These are phyloP conservation scores for Aureobasidium musti DNA, from an alignment of 2,329 filamentous ascomycete species.

Conservation along the genomic window DNA sequence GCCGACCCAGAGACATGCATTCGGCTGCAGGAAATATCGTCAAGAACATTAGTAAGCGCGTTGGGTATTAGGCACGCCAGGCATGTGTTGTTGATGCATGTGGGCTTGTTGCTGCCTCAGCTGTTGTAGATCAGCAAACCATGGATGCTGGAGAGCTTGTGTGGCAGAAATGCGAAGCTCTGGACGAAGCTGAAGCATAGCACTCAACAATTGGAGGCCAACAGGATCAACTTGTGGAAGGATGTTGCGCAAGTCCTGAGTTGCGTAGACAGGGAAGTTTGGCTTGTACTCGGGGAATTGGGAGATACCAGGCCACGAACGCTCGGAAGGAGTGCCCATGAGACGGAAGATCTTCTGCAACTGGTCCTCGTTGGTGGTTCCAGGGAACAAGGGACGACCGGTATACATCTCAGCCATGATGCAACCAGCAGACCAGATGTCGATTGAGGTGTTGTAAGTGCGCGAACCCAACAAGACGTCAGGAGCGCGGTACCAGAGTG, in stretches of 20 bases:
- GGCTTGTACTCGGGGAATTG: constrained; percentile 97
- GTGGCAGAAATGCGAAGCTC: constrained; percentile 87
- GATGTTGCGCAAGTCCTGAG: constrained; percentile 83
- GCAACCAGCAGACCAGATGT: constrained; percentile 98
- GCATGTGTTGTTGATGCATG: constrained; percentile 31
- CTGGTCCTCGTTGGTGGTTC: constrained; percentile 98
- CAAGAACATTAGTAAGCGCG: constrained; percentile 30
- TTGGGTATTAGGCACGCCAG: constrained; percentile 30
- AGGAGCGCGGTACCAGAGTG: constrained; percentile 94
- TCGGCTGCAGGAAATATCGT: not conserved
- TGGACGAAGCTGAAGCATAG: constrained; percentile 89
- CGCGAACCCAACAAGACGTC: constrained; percentile 91
- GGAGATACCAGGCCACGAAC: constrained; percentile 92
- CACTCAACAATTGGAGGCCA: constrained; percentile 81
- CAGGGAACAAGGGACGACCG: constrained; percentile 89
- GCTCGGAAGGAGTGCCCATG: constrained; percentile 96
- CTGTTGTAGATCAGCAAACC: constrained; percentile 77
- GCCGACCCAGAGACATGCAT: constrained; percentile 1
- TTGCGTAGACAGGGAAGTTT: constrained; percentile 91
- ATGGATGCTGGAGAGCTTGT: constrained; percentile 84
- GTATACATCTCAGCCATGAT: constrained; percentile 99
- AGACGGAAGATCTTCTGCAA: constrained; percentile 95
- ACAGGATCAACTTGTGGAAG: constrained; percentile 85
- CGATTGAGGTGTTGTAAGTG: constrained; percentile 99
- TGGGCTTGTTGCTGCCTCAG: constrained; percentile 35